Evolutionary conservation across 2,329 filamentous ascomycete species (phyloP), one percentile per base, ranked within the genome.

Genomic region (Curvularia sp.): DNA sequence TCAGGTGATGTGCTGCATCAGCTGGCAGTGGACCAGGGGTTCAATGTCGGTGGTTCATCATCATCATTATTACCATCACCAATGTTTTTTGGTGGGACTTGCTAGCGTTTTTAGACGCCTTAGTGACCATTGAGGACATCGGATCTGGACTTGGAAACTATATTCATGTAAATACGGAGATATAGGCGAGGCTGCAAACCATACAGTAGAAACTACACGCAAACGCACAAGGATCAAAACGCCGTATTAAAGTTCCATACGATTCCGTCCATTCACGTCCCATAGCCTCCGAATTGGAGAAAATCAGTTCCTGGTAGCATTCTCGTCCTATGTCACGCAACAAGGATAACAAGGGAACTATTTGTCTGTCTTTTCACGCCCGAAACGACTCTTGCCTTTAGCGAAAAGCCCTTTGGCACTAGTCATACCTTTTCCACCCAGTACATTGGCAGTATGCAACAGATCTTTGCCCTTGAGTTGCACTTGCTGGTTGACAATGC

Each of bases 381-480:
- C 82, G 71, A 97, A 87, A 78, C 92, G 94, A 80, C 86, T 94
- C 80, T 91, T 94, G 67, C 93, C 92, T 80, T 96, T 96, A 65
- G 90, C 92, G 76, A 97, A 89, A 64, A 97, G 79, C 51, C 93
- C 94, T 81, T 97, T 97, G 48, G 93, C 93, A 57, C 92, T 92
- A 74, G 92, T 93, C 63, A 86, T 85, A 30, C 87, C 87, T 71
- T 89, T 89, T 23, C 87, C 87, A 59, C 88, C 85, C 57, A 89
- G 80, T 18, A 87, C 80, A 52, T 92, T 92, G 53, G 93, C 93
- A 21, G 89, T 89, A 65, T 95, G 91, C 73, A 97, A 84, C 27
- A 97, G 81, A 70, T 96, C 93, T 80, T 97, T 97, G 75, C 93
- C 89, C 81, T 93, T 94, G 38, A 88, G 85, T 67, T 92, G 90